Percentiles rank a stretch among this genome's conserved stretches.
Conservation (phyloP, 1,284 basidiomycete species). For the Malassezia furfur region DNA sequence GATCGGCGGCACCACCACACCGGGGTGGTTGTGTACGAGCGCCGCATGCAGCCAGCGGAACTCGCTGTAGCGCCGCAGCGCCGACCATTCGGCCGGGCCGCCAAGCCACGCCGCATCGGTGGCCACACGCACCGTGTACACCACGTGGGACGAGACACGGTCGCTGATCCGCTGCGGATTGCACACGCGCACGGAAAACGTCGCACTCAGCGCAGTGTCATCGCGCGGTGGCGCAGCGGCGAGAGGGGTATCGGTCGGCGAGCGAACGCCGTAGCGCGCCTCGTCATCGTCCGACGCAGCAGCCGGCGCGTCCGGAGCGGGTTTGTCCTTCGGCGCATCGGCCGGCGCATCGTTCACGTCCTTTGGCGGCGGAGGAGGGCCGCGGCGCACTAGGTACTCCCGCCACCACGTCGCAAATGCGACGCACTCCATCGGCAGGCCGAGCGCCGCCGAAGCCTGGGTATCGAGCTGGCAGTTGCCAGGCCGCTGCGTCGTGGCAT, state of each 20-base stretch:
- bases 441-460: constrained; percentile 23
- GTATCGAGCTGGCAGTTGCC: constrained; percentile 42
- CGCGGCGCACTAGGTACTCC: constrained; percentile 20
- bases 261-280: constrained; percentile 6
- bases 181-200: constrained; percentile 39
- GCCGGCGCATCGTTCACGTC: not conserved
- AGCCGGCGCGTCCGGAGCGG: not conserved
- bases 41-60: constrained; percentile 94
- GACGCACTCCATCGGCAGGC: constrained; percentile 27
- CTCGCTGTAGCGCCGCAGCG: constrained; percentile 87
- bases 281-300: not conserved
- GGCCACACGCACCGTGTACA: constrained; percentile 51
- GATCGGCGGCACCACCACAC: constrained; percentile 88
- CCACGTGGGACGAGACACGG: constrained; percentile 42
- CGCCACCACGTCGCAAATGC: constrained; percentile 43
- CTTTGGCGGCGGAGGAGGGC: not conserved
- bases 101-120: constrained; percentile 30
- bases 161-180: constrained; percentile 46
- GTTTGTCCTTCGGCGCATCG: not conserved
- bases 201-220: not conserved
- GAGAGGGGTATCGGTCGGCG: constrained; percentile 17
- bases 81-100: constrained; percentile 51
- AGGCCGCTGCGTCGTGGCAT: constrained; percentile 36
- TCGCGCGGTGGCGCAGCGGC: not conserved
- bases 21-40: constrained; percentile 81